These are phyloP conservation scores for Epicoccum nigrum DNA, from an alignment of 2,329 filamentous ascomycete genomes.

Conservation along the genomic window DNA sequence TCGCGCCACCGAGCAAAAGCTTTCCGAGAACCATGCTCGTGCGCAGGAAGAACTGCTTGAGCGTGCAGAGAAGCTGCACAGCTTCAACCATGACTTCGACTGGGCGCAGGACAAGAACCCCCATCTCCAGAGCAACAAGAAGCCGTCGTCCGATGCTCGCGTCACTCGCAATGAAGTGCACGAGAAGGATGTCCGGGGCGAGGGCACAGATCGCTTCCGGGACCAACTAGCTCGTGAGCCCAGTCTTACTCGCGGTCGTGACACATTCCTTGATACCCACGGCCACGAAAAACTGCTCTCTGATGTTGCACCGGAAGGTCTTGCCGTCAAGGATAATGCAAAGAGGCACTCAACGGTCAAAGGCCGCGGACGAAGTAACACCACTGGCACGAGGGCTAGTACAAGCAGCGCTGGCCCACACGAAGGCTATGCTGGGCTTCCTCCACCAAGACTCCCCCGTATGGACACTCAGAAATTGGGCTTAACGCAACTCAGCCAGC, in stretches of 20 bases:
- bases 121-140: conserved; percentile 61
- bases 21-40: conserved; percentile 49
- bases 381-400: conserved; percentile 38
- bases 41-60: conserved; percentile 63
- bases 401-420: conserved; percentile 36
- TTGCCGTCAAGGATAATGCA: conserved; percentile 45
- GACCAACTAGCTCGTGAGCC: conserved; percentile 57
- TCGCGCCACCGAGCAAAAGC: conserved; percentile 47
- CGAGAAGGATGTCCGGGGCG: conserved; percentile 77
- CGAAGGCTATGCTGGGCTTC: conserved; percentile 57
- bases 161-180: conserved; percentile 68
- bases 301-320: conserved; percentile 67
- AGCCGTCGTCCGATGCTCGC: conserved; percentile 62
- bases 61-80: conserved; percentile 63
- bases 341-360: conserved; percentile 52
- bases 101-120: conserved; percentile 65
- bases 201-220: conserved; percentile 75
- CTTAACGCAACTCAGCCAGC: conserved; percentile 70
- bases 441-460: conserved; percentile 65
- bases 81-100: conserved; percentile 78
- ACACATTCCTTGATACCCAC: conserved; percentile 70
- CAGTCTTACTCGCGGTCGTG: conserved; percentile 68
- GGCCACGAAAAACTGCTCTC: conserved; percentile 73
- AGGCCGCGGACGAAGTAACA: conserved; percentile 41
- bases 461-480: conserved; percentile 71